Conservation (phyloP, 306 rosid species). For the Prunus persica region DNA sequence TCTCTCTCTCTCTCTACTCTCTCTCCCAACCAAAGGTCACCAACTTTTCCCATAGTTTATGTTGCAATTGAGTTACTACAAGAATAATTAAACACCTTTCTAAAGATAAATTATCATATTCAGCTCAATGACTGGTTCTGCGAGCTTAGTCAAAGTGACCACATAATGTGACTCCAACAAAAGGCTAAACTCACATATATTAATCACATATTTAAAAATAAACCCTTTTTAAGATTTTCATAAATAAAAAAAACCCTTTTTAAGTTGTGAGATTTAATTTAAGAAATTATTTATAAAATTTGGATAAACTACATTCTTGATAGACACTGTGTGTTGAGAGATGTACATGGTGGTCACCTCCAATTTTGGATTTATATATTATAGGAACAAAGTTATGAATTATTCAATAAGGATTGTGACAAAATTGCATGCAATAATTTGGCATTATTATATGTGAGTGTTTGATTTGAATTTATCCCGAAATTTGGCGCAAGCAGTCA, state of each 20-base stretch:
- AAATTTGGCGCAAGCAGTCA: slow-evolving; percentile 29
- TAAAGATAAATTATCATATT: slow-evolving; percentile 15
- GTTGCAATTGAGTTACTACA: slow-evolving; percentile 17
- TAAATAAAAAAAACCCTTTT: too few species aligned
- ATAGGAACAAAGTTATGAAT: neutral
- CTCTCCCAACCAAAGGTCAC: slow-evolving; percentile 32
- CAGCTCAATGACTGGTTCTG: neutral
- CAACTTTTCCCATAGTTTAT: slow-evolving; percentile 29
- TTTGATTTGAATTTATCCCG: slow-evolving; percentile 11
- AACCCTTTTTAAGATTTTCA: too few species aligned
- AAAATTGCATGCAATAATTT: slow-evolving; percentile 1
- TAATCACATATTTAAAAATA: neutral
- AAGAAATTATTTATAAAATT: neutral
- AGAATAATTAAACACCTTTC: neutral
- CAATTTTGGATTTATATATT: neutral
- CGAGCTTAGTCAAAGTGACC: neutral
- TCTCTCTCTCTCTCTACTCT: slow-evolving; percentile 15
- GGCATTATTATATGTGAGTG: neutral
- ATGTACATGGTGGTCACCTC: neutral
- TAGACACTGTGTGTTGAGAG: neutral
- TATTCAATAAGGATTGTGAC: neutral
- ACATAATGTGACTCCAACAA: neutral
- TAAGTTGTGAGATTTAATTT: neutral
- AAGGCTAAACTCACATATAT: neutral
- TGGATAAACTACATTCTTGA: neutral